Percentiles rank a stretch among this genome's conserved stretches.
Conservation (phyloP, 2,329 filamentous ascomycete species). For the Calonectria pseudoreteaudii region DNA sequence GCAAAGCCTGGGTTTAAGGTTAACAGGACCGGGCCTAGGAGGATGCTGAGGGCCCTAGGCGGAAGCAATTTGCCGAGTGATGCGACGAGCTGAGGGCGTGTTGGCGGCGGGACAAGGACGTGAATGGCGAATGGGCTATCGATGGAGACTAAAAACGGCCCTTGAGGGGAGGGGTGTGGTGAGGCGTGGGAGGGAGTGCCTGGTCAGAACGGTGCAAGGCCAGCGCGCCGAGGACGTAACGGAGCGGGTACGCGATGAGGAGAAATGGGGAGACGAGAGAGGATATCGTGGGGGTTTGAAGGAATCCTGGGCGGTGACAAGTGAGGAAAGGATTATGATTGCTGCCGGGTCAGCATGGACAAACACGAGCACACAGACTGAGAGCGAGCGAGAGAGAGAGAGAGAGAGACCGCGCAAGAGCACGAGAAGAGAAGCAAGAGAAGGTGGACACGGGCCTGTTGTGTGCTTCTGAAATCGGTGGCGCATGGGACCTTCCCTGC, state of each 20-base stretch:
- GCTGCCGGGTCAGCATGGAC: not conserved
- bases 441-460: not conserved
- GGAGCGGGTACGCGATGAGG: not conserved
- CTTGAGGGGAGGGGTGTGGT: not conserved
- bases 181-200: not conserved
- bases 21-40: slow-evolving; percentile 26
- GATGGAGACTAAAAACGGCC: slow-evolving; percentile 20
- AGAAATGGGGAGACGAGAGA: not conserved
- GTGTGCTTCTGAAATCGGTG: slow-evolving; percentile 8
- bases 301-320: not conserved
- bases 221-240: slow-evolving; percentile 6
- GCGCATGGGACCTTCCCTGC: slow-evolving; percentile 15
- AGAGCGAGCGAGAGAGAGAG: not conserved
- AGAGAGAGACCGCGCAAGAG: not conserved
- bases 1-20: slow-evolving; percentile 16
- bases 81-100: slow-evolving; percentile 26
- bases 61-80: slow-evolving; percentile 39
- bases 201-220: not conserved
- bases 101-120: slow-evolving; percentile 13
- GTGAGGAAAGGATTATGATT: not conserved
- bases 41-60: slow-evolving; percentile 19
- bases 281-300: slow-evolving; percentile 13
- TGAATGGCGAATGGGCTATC: slow-evolving; percentile 6
- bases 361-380: not conserved
- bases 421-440: not conserved